phyloP scores from a whole-genome alignment of 495 filamentous ascomycete species.

The Emericellopsis terricola region DNA sequence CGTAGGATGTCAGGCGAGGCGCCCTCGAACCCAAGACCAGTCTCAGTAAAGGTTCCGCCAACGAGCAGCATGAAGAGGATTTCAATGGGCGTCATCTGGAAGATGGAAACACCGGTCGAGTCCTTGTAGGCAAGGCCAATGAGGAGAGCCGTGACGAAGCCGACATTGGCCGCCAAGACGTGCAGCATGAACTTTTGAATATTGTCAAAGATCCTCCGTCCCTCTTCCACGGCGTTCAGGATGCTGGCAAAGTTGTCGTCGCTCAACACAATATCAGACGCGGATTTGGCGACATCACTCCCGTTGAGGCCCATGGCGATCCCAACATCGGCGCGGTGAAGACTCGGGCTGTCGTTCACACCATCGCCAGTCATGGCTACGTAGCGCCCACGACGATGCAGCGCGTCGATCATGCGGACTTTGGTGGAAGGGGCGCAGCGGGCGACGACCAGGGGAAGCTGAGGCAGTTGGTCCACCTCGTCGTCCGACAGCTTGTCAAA shows the following conservation, averaged over 20 bases:
- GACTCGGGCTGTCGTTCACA: constrained; percentile 50
- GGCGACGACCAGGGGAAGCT: constrained; percentile 27
- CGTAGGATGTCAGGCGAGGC: constrained; percentile 47
- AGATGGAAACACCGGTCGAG: constrained; percentile 36
- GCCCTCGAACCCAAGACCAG: constrained; percentile 52
- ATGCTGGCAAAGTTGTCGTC: constrained; percentile 18
- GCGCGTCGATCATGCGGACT: constrained; percentile 21
- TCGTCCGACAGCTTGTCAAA: constrained; percentile 27
- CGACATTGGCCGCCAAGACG: constrained; percentile 50
- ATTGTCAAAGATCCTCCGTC: constrained; percentile 51
- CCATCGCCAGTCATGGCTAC: constrained; percentile 46
- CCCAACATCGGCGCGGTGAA: constrained; percentile 47
- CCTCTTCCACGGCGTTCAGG: constrained; percentile 46
- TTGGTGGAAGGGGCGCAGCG: constrained; percentile 28
- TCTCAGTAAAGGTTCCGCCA: constrained; percentile 47
- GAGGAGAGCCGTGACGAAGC: constrained; percentile 47
- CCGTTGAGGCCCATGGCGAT: constrained; percentile 36
- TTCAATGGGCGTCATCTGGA: constrained; percentile 48
- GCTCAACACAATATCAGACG: constrained; percentile 2
- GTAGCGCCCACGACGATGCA: constrained; percentile 24
- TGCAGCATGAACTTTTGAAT: constrained; percentile 63
- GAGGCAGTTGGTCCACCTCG: constrained; percentile 23
- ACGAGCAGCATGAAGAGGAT: constrained; percentile 62
- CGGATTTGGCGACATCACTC: constrained; percentile 1
- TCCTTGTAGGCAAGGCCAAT: constrained; percentile 56